Percentiles rank a stretch among this genome's conserved stretches.
phyloP scores from a whole-genome alignment of 306 rosid genomes.

The Spatholobus suberectus region DNA sequence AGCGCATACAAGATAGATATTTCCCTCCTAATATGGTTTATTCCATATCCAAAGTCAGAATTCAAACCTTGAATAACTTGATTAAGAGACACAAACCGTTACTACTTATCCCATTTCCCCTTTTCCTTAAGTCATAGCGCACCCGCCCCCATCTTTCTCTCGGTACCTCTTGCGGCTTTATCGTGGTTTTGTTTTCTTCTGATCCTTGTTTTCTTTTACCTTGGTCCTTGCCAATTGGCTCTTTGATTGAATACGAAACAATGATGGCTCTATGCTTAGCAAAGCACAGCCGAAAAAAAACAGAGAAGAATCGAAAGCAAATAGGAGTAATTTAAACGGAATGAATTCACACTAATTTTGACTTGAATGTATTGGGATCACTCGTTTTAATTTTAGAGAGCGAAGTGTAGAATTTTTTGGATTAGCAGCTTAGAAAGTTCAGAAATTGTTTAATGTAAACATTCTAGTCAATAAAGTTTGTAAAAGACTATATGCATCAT shows the following conservation, averaged over 20 bases:
- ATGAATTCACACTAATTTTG: conserved; percentile 10
- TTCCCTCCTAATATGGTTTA: too few relatives aligned
- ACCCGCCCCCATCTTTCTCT: not conserved
- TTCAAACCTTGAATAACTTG: too few relatives aligned
- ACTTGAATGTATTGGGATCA: not conserved
- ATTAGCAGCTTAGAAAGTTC: not conserved
- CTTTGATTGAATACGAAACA: not conserved
- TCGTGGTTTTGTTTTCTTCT: not conserved
- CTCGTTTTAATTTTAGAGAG: not conserved
- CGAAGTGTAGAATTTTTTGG: not conserved
- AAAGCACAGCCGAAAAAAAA: not conserved
- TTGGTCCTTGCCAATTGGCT: not conserved
- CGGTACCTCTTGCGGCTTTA: not conserved
- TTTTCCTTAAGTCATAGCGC: not conserved
- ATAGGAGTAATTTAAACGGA: not conserved
- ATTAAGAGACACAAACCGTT: too few relatives aligned
- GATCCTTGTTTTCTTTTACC: not conserved
- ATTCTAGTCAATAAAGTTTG: not conserved
- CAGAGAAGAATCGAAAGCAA: not conserved
- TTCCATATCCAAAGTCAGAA: too few relatives aligned
- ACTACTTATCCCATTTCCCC: too few relatives aligned
- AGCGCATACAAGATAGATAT: too few relatives aligned
- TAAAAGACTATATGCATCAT: not conserved
- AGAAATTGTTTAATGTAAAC: not conserved
- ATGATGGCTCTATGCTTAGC: not conserved